Base-by-base conservation (phyloP, 345 rosid genomes). In the Bruguiera gymnorhiza region DNA sequence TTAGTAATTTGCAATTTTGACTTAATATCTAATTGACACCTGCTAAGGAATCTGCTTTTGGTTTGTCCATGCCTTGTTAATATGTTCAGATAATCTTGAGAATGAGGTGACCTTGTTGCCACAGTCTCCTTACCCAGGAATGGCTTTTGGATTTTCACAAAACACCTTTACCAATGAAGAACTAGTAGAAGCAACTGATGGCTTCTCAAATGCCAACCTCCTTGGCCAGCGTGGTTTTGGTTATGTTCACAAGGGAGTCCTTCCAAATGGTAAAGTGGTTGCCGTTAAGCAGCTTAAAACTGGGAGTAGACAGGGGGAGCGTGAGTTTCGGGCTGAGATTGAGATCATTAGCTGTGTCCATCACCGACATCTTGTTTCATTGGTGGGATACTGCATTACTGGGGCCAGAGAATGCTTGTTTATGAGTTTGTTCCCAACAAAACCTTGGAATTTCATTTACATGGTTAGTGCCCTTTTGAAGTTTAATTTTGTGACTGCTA, bases 161-260 rank as follows among this genome's bases (percentile, higher is more conserved):
- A 59, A 56, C 55, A 70, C 75, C 2, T 70, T 70, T 39, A 24
- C 75, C 5, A 60, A 29, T 29, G 79, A 76, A 54, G 79, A 76
- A 29, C 64, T 76, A 23, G 70, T 58, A 36, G 31, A 20, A 66
- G 75, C 75, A 21, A 76, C 75, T 11, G 34, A 71, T 39, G 60
- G 69, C 66, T 76, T 76, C 32, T 65, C 75, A 8, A 29, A 61
- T 27, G 63, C 64, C 20, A 70, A 76, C 59, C 68, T 76, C 15
- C 55, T 76, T 43, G 79, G 79, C 55, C 75, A 76, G 63, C 75
- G 79, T 53, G 75, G 79, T 60, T 76, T 76, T 34, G 79, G 79
- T 29, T 76, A 70, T 55, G 79, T 76, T 48, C 75, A 76, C 46
- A 76, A 66, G 60, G 79, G 79, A 61, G 20, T 76, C 39, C 75